Conservation (phyloP, 306 rosid species). For the Cucurbita ficifolia region DNA sequence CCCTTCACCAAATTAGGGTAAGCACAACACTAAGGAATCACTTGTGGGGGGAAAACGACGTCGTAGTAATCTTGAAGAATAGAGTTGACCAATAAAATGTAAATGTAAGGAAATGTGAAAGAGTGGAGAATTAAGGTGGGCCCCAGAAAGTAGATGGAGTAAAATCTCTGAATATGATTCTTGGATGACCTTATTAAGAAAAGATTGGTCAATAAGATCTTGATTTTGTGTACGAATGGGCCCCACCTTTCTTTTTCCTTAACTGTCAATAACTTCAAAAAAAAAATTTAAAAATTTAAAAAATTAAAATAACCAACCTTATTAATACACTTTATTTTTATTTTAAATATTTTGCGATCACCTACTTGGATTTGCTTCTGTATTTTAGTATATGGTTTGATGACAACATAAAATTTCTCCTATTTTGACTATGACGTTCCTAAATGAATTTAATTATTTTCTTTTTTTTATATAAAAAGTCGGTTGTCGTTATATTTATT, state of each 20-base stretch:
- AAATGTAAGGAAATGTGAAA: not conserved
- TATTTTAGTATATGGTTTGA: not conserved
- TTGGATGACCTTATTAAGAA: constrained; percentile 13
- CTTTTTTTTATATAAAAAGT: not conserved
- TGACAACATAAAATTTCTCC: not conserved
- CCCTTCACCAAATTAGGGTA: not conserved
- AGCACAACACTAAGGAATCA: not conserved
- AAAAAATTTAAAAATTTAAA: not conserved
- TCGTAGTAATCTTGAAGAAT: not conserved
- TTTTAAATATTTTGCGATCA: not conserved
- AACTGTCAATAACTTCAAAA: not conserved
- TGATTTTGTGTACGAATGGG: constrained; percentile 8
- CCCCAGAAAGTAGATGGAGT: constrained; percentile 9
- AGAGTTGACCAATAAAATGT: not conserved
- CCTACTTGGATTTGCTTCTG: not conserved
- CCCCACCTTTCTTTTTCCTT: constrained; percentile 10
- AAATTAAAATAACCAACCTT: not conserved
- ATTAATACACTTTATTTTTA: not conserved
- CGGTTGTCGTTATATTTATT: not conserved
- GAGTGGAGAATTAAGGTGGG: constrained; percentile 9
- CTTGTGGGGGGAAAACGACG: not conserved
- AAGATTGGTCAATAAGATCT: constrained; percentile 16
- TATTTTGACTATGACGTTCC: not conserved
- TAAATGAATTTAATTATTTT: not conserved
- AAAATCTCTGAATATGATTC: constrained; percentile 15